Percentiles rank a stretch among this genome's conserved stretches.
phyloP scores from a whole-genome alignment of 2,329 filamentous ascomycete species.

The Fusarium oligoseptatum region DNA sequence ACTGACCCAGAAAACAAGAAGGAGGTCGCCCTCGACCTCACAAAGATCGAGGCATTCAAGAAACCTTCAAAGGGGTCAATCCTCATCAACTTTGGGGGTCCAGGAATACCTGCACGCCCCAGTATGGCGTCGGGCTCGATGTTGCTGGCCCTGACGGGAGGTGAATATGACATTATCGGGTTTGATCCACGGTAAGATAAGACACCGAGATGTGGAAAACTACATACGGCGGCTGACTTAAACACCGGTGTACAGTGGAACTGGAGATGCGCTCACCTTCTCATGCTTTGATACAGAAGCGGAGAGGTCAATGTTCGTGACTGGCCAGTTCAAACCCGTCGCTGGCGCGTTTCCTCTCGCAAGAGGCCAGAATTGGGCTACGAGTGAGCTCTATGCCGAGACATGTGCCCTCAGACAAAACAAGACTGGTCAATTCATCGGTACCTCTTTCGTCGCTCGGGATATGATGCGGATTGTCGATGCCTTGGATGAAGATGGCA shows the following conservation, averaged over 20 bases:
- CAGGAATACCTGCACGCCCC: conserved; percentile 26
- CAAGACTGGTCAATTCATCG: conserved; percentile 53
- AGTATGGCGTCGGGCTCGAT: background rate
- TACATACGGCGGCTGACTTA: background rate
- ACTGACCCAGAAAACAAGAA: conserved; percentile 5
- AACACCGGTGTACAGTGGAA: conserved; percentile 36
- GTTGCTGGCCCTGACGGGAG: conserved; percentile 29
- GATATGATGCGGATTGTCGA: conserved; percentile 61
- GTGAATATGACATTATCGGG: conserved; percentile 44
- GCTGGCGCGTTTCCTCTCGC: conserved; percentile 24
- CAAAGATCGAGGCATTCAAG: conserved; percentile 22
- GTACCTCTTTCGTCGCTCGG: conserved; percentile 59
- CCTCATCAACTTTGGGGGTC: conserved; percentile 49
- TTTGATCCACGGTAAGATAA: conserved; percentile 45
- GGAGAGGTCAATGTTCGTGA: background rate
- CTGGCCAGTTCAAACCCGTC: background rate
- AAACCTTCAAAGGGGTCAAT: conserved; percentile 47
- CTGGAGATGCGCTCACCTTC: conserved; percentile 45
- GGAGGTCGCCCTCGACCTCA: conserved; percentile 21
- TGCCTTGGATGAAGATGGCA: conserved; percentile 54
- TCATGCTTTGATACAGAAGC: conserved; percentile 34
- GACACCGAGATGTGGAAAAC: background rate
- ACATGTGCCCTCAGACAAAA: conserved; percentile 39
- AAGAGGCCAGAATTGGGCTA: conserved; percentile 42
- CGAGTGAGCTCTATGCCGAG: conserved; percentile 32